These are phyloP conservation scores for Xanthoconium purpureum DNA, from an alignment of 768 basidiomycete genomes.

Conservation along the genomic window DNA sequence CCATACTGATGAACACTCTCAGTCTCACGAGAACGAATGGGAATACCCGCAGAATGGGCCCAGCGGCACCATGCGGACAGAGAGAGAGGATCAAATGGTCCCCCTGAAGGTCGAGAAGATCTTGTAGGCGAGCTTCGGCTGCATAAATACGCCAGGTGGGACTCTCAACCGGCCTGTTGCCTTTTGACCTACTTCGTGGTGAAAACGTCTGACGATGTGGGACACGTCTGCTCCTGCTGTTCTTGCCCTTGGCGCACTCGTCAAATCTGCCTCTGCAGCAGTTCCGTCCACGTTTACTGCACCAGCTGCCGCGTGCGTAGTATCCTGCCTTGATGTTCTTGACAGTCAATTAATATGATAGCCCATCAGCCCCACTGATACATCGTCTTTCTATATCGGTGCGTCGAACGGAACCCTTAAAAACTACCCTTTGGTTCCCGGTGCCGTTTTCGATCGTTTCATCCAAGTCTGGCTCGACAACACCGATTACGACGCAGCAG, in stretches of 20 bases:
- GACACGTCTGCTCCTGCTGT: conserved; percentile 7
- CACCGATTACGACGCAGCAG: conserved; percentile 39
- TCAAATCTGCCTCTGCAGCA: conserved; percentile 1
- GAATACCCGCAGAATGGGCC: no score
- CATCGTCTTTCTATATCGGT: conserved; percentile 40
- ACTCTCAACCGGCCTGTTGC: background rate
- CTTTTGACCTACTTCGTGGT: background rate
- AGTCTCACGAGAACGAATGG: no score
- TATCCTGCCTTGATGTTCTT: background rate
- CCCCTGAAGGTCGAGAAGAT: no score
- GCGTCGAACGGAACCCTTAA: conserved; percentile 40
- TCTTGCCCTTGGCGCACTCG: background rate
- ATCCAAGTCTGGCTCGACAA: conserved; percentile 62
- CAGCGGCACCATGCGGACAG: background rate
- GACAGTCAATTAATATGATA: no score
- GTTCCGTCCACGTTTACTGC: conserved; percentile 23
- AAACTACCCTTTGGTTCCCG: conserved; percentile 37
- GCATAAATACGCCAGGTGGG: conserved; percentile 7
- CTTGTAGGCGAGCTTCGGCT: background rate
- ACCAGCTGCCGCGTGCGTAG: conserved; percentile 23
- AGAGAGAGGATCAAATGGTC: background rate
- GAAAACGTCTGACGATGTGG: background rate
- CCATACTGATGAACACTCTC: no score
- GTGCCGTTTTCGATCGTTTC: conserved; percentile 45
- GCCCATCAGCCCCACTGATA: conserved; percentile 22